Evolutionary conservation across 2,329 filamentous ascomycete species (phyloP).

Genomic region (Rhynchosporium secalis): DNA sequence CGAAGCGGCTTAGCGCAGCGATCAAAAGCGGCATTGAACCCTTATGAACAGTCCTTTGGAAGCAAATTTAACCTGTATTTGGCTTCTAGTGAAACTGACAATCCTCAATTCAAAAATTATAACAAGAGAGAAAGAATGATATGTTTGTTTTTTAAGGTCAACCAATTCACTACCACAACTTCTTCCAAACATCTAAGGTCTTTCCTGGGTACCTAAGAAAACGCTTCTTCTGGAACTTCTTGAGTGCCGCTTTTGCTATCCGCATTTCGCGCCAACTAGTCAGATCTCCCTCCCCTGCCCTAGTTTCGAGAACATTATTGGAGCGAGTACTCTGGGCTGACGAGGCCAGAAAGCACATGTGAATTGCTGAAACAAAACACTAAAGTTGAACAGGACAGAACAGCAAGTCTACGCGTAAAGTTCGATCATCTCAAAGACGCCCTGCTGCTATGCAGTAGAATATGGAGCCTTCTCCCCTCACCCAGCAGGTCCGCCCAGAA

Average conservation of each 20-base stretch:
- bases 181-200: no score
- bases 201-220: neutral
- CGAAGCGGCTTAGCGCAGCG: neutral
- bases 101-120: no score
- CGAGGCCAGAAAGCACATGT: constrained; percentile 14
- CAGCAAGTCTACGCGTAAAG: neutral
- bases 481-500: constrained; percentile 86
- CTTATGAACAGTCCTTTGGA: neutral
- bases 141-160: no score
- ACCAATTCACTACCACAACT: no score
- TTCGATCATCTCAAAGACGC: neutral
- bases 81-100: no score
- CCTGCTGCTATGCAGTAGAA: constrained; percentile 37
- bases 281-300: constrained; percentile 14
- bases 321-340: constrained; percentile 9
- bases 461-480: constrained; percentile 92
- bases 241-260: neutral
- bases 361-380: constrained; percentile 13
- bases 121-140: no score
- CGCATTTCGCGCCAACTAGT: neutral
- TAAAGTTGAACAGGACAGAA: constrained; percentile 6
- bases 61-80: no score
- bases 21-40: neutral
- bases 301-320: constrained; percentile 13
- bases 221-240: neutral